Evolutionary conservation across 352 stramenopile species (phyloP), one percentile per base, ranked within the genome.

Genomic region (Phytophthora parvispora): DNA sequence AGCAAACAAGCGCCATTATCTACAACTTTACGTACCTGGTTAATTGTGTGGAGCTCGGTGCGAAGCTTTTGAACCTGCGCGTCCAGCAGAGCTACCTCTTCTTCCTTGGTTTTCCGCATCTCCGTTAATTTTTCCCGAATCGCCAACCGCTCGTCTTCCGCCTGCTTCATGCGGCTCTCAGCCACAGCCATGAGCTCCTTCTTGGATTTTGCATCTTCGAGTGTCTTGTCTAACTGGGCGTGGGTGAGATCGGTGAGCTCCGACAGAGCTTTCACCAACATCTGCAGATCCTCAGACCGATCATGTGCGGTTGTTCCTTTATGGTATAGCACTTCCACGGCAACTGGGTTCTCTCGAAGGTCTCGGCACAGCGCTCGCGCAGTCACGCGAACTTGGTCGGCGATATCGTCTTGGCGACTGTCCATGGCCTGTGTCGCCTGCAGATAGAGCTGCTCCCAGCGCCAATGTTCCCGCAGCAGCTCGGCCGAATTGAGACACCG

Each of bases 171-270:
- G 28, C 90, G 87, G 45, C 72, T 87, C 68, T 93, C 87, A 9
- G 90, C 86, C 48, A 90, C 76, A 12, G 86, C 76, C 80, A 96
- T 86, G 32, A 94, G 67, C 64, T 96, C 86, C 38, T 87, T 90
- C 67, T 95, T 92, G 36, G 89, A 91, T 62, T 91, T 91, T 51
- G 89, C 86, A 53, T 97, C 90, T 58, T 97, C 90, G 9, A 97
- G 75, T 7, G 88, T 95, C 63, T 93, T 96, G 50, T 93, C 86
- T 28, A 97, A 74, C 51, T 93, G 80, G 3, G 69, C 73, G 53
- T 91, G 92, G 8, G 83, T 93, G 15, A 95, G 68, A 50, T 93
- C 87, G n/a, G 84, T 93, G 29, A 97, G 82, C 62, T 97, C 87
- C 3, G 86, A 93, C 20, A 97, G 75, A 40, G 80, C 77, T 57